These are phyloP conservation scores for Colletotrichum eremochloae DNA, from an alignment of 2,329 filamentous ascomycete genomes.

Conservation along the genomic window DNA sequence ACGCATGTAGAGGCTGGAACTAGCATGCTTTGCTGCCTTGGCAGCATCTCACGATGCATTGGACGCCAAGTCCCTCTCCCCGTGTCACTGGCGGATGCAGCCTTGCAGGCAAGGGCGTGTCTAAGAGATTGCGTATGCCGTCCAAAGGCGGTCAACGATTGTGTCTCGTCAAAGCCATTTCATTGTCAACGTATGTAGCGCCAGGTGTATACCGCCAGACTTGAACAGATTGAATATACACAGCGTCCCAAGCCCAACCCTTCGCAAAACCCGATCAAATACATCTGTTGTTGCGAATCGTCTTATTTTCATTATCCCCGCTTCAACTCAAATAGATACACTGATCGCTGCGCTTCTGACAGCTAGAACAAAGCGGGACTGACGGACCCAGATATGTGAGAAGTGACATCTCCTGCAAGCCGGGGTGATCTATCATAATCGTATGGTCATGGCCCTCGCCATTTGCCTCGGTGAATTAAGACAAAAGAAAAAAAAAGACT, in stretches of 20 bases:
- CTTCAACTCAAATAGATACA: not conserved
- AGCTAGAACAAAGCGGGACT: not conserved
- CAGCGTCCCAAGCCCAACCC: not conserved
- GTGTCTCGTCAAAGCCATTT: not conserved
- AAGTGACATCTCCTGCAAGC: not conserved
- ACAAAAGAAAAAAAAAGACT: not conserved
- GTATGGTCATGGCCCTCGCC: not conserved
- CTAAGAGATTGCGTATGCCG: not conserved
- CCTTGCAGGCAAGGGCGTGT: not conserved
- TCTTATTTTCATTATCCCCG: not conserved
- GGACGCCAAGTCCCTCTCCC: not conserved
- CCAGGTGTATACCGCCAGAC: not conserved
- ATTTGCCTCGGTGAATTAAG: not conserved
- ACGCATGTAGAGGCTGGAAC: slow-evolving; percentile 1
- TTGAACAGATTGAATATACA: not conserved
- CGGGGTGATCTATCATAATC: not conserved
- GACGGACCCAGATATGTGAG: not conserved
- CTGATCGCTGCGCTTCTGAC: not conserved
- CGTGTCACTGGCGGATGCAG: not conserved
- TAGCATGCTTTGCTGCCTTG: not conserved
- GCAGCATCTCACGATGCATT: slow-evolving; percentile 1
- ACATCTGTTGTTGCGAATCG: not conserved
- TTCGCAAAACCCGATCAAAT: not conserved
- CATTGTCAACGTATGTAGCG: not conserved
- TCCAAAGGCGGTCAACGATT: not conserved